Evolutionary conservation across 2,329 filamentous ascomycete genomes (phyloP).

Genomic region (Phialocephala subalpina): DNA sequence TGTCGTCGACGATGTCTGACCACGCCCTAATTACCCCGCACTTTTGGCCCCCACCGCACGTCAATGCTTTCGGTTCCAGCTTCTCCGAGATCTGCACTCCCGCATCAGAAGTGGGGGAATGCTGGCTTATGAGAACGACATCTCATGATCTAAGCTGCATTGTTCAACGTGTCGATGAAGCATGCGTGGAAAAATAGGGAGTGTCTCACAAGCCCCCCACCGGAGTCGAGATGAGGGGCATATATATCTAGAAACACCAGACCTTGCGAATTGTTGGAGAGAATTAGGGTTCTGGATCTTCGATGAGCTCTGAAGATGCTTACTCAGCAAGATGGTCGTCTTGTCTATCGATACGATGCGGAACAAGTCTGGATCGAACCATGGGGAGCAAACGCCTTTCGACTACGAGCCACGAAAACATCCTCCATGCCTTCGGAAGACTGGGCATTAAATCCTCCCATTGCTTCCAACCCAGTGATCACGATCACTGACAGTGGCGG

Average conservation of each 20-base stretch:
- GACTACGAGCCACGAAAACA: constrained; percentile 55
- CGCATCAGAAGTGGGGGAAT: not conserved
- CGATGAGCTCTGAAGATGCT: constrained; percentile 33
- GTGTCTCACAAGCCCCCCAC: not conserved
- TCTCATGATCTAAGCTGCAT: not conserved
- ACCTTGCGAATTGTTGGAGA: no score
- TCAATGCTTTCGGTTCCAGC: not conserved
- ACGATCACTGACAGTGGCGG: constrained; percentile 33
- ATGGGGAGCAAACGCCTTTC: constrained; percentile 57
- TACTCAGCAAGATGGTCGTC: constrained; percentile 34
- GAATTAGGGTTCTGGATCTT: no score
- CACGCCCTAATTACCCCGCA: not conserved
- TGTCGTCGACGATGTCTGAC: not conserved
- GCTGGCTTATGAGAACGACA: not conserved
- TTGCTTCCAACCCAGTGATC: constrained; percentile 6
- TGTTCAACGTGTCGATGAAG: not conserved
- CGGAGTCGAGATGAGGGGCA: no score
- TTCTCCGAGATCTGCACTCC: not conserved
- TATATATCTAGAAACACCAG: no score
- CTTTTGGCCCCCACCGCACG: not conserved
- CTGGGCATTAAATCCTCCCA: constrained; percentile 48
- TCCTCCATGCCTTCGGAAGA: constrained; percentile 48
- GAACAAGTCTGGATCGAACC: constrained; percentile 57
- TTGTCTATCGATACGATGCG: constrained; percentile 49
- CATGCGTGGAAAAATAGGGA: not conserved